Evolutionary conservation across 805 yeast genomes (phyloP).

Genomic region (Yamadazyma sp.): DNA sequence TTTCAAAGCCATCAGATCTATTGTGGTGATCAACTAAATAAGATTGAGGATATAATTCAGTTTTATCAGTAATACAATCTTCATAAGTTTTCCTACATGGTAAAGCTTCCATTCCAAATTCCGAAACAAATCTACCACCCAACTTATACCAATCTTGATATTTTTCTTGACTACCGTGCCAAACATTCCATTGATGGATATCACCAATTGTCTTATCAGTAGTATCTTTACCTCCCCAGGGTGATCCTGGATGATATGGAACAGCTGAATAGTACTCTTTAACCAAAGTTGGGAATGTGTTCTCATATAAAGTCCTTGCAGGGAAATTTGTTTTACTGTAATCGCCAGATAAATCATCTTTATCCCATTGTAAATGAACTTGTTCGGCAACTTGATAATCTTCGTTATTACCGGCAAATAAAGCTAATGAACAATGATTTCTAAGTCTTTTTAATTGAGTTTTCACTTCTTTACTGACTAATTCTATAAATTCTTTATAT

Average conservation of each 20-base stretch:
- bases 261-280: slow-evolving; percentile 18
- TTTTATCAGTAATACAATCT: slow-evolving; percentile 31
- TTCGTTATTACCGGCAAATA: slow-evolving; percentile 47
- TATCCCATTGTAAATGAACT: slow-evolving; percentile 25
- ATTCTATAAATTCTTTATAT: slow-evolving; percentile 29
- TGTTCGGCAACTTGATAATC: slow-evolving; percentile 46
- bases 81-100: slow-evolving; percentile 37
- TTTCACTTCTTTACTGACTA: slow-evolving; percentile 34
- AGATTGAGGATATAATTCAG: slow-evolving; percentile 44
- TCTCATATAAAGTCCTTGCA: slow-evolving; percentile 42
- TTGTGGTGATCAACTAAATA: slow-evolving; percentile 44
- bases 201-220: slow-evolving; percentile 38
- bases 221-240: slow-evolving; percentile 42
- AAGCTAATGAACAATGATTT: slow-evolving; percentile 36
- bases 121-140: slow-evolving; percentile 49
- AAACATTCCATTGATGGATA: slow-evolving; percentile 55
- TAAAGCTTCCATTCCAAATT: slow-evolving; percentile 52
- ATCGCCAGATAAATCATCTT: slow-evolving; percentile 20
- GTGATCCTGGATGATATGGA: slow-evolving; percentile 48
- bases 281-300: slow-evolving; percentile 34
- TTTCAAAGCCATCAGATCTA: slow-evolving; percentile 44
- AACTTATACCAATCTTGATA: slow-evolving; percentile 48
- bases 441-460: slow-evolving; percentile 41
- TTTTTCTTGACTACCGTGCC: slow-evolving; percentile 47
- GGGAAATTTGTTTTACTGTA: slow-evolving; percentile 38